Conservation (phyloP, 495 filamentous ascomycete genomes). For the Sporormia fimetaria region DNA sequence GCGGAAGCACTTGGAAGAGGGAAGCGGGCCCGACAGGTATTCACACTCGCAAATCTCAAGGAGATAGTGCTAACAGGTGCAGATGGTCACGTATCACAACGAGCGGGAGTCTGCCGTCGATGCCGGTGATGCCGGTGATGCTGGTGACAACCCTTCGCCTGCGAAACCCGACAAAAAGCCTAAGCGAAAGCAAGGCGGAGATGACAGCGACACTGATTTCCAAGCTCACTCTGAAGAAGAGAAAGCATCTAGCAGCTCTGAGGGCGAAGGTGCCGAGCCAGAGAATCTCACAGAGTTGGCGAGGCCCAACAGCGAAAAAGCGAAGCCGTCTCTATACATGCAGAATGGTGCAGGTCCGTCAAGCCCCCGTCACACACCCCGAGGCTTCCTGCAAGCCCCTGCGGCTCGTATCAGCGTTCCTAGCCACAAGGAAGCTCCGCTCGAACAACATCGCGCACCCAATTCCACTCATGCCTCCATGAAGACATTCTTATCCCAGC, state of each 20-base stretch:
- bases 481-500: too few species aligned
- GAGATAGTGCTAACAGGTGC: background rate
- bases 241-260: conserved; percentile 29
- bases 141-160: conserved; percentile 2
- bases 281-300: conserved; percentile 6
- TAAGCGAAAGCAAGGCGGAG: conserved; percentile 29
- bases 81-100: conserved; percentile 12
- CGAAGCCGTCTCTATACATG: background rate
- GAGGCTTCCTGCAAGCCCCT: background rate
- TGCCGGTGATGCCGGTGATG: conserved; percentile 9
- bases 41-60: conserved; percentile 29
- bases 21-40: conserved; percentile 50
- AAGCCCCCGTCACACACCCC: background rate
- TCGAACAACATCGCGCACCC: too few species aligned
- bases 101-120: conserved; percentile 18
- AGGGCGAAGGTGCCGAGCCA: conserved; percentile 24
- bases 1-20: conserved; percentile 71
- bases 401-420: too few species aligned
- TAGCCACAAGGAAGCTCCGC: too few species aligned
- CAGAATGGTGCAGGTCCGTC: conserved; percentile 8
- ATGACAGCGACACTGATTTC: conserved; percentile 44
- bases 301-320: background rate
- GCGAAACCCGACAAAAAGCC: conserved; percentile 24
- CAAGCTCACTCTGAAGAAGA: conserved; percentile 32
- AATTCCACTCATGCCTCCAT: too few species aligned